Evolutionary conservation across 192 early-diverging fungal genomes (phyloP), one percentile per base, ranked within the genome.

Genomic region (Gigaspora rosea): DNA sequence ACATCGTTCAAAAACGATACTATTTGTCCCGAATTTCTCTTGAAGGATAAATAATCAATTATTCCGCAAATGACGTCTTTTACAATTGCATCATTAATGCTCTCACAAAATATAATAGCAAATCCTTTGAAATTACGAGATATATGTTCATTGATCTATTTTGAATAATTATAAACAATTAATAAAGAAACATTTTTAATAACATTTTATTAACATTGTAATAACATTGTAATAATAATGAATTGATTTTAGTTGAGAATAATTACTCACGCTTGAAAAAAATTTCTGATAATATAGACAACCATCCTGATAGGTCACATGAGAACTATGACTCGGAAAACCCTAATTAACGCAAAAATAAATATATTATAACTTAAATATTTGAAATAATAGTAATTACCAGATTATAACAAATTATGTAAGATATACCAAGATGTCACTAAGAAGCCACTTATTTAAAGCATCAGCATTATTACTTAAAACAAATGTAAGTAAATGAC

Each of bases 401-500:
- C 15, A 22, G 8, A n/a, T 27, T 10, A 62, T 33, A 76, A 35
- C 15, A 10, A 18, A 47, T 10, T 20, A 66, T 16, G 12, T 33
- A 47, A 16, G 35, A 66, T 35, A 2, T 80, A 80, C 79, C 36
- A 80, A 36, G 36, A 80, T 32, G 18, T 80, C 65, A 58, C 59
- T 46, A 32, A 49, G 35, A n/a, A 74, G 52, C 50, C 72, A 57
- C 48, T 61, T 15, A 13, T 48, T 57, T 33, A 68, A n/a, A 18
- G 22, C 49, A 48, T 58, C 59, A 27, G 33, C 13, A 51, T 69
- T 50, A 50, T 66, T 66, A n/a, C 64, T 66, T 13, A 80, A 57
- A n/a, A 65, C 48, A 61, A 80, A 61, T 22, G 50, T 46, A 36
- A 80, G 27, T 35, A 76, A 12, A 46, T 68, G 11, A n/a, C 66